Evolutionary conservation across 306 rosid genomes (phyloP).

Genomic region (Dalbergia cochinchinensis): DNA sequence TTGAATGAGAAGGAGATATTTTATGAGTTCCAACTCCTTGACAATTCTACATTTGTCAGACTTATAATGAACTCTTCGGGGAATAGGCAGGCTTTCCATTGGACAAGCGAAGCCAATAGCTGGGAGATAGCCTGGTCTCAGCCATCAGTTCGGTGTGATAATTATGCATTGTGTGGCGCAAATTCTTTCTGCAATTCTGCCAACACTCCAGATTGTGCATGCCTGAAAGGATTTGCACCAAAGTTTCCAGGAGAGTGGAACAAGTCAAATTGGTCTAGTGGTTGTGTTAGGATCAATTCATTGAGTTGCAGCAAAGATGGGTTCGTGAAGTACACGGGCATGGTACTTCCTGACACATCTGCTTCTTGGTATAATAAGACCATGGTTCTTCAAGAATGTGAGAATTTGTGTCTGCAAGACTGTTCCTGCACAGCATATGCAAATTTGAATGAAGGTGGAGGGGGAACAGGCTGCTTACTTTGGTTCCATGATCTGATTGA

Average conservation of each 20-base stretch:
- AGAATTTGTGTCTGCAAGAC: slow-evolving; percentile 28
- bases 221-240: slow-evolving; percentile 14
- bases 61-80: slow-evolving; percentile 3
- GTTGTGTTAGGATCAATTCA: slow-evolving; percentile 21
- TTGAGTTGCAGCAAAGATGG: slow-evolving; percentile 28
- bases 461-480: slow-evolving; percentile 48
- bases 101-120: not conserved
- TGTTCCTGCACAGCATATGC: slow-evolving; percentile 41
- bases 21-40: not conserved
- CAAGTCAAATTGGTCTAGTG: not conserved
- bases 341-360: slow-evolving; percentile 41
- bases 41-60: not conserved
- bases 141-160: slow-evolving; percentile 31
- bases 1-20: slow-evolving; percentile 24
- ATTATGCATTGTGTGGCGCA: slow-evolving; percentile 34
- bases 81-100: not conserved
- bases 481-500: slow-evolving; percentile 38
- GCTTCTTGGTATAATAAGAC: slow-evolving; percentile 36
- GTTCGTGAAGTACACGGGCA: slow-evolving; percentile 25
- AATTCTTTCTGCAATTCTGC: slow-evolving; percentile 7
- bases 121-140: not conserved
- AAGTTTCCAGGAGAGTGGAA: not conserved
- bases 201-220: not conserved
- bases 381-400: slow-evolving; percentile 10
- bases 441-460: slow-evolving; percentile 1